These are phyloP conservation scores for Hymenoscyphus repandus DNA, from an alignment of 2,329 filamentous ascomycete species.

Conservation along the genomic window DNA sequence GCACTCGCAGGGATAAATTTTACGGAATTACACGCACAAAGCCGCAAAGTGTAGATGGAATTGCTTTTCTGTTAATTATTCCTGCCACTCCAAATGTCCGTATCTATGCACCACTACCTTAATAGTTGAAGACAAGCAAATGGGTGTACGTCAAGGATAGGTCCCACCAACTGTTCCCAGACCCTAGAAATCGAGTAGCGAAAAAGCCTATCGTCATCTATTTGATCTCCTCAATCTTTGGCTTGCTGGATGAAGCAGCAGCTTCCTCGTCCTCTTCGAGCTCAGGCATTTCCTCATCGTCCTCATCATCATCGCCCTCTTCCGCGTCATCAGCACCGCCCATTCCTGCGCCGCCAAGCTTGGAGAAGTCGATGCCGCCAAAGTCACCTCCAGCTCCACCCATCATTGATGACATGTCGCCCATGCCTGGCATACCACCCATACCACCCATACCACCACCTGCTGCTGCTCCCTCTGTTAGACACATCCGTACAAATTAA, in stretches of 20 bases:
- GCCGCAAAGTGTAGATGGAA: background rate
- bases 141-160: background rate
- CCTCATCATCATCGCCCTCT: conserved; percentile 39
- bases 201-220: conserved; percentile 21
- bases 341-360: conserved; percentile 64
- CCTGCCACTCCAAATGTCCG: background rate
- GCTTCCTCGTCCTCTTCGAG: conserved; percentile 52
- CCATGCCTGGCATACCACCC: conserved; percentile 43
- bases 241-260: conserved; percentile 36
- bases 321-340: conserved; percentile 36
- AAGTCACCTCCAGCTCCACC: conserved; percentile 59
- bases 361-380: conserved; percentile 88
- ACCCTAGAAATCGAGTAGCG: conserved; percentile 14
- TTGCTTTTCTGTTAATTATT: background rate
- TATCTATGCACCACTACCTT: background rate
- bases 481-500: conserved; percentile 22
- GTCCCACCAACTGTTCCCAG: background rate
- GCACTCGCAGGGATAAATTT: no score
- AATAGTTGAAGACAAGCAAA: background rate
- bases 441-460: conserved; percentile 54
- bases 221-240: conserved; percentile 35
- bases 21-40: no score
- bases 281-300: conserved; percentile 73
- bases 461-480: conserved; percentile 9
- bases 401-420: conserved; percentile 34